These are phyloP conservation scores for Clausena lansium DNA, from an alignment of 345 rosid genomes.

Conservation along the genomic window DNA sequence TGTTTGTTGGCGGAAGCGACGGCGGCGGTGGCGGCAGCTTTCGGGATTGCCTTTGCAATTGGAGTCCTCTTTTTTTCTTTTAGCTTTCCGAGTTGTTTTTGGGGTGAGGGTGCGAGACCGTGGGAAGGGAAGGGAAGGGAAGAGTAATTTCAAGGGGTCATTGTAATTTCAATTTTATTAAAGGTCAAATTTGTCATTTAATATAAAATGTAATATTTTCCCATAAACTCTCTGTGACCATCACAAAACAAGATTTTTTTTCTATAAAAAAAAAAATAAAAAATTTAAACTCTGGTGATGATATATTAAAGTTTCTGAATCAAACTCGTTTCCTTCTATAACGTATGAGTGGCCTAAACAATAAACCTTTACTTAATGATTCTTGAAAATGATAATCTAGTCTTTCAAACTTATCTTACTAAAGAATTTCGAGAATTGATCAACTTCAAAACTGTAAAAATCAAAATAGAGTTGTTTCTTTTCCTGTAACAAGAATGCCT, in stretches of 20 bases:
- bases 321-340: no score
- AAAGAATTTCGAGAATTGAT: background rate
- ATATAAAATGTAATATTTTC: no score
- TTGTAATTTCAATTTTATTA: background rate
- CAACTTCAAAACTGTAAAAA: background rate
- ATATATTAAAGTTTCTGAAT: no score
- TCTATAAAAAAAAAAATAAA: no score
- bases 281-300: no score
- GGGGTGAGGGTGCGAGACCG: background rate
- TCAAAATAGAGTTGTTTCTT: background rate
- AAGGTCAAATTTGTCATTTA: background rate
- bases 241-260: no score
- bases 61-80: background rate
- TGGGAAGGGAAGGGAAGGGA: background rate
- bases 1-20: background rate
- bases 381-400: background rate
- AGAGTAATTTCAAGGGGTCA: background rate
- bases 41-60: background rate
- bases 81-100: background rate
- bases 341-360: no score
- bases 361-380: background rate
- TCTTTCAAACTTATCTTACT: background rate
- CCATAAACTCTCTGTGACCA: background rate
- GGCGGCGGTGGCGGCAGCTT: background rate
- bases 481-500: background rate